phyloP scores from a whole-genome alignment of 2,329 filamentous ascomycete genomes.

The Coniella vitis region DNA sequence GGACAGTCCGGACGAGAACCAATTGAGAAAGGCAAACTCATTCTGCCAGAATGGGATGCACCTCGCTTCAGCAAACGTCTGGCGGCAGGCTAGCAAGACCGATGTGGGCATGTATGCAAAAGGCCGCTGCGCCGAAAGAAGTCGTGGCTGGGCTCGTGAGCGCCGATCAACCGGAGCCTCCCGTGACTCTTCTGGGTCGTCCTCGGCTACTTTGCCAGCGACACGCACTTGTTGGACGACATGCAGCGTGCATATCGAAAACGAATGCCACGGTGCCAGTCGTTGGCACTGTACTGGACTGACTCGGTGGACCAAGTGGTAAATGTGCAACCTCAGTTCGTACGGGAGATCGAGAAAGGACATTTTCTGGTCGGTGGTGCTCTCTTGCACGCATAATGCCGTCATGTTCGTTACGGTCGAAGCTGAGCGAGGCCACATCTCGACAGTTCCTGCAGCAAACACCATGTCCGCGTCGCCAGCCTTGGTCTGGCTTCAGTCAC shows the following conservation, averaged over 20 bases:
- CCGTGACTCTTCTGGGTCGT: neutral
- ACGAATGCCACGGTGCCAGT: conserved; percentile 34
- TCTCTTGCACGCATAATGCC: neutral
- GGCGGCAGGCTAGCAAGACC: conserved; percentile 31
- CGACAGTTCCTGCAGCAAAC: too few species aligned
- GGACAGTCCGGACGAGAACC: conserved; percentile 38
- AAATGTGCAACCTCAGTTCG: conserved; percentile 42
- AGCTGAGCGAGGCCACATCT: neutral
- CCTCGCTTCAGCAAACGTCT: conserved; percentile 37
- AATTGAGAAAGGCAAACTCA: conserved; percentile 41
- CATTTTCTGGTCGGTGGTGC: neutral
- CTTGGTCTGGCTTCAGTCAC: too few species aligned
- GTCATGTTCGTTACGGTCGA: neutral
- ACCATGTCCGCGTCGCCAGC: too few species aligned
- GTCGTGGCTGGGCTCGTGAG: neutral
- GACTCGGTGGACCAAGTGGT: conserved; percentile 33
- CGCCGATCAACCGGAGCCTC: neutral
- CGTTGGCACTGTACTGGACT: conserved; percentile 32
- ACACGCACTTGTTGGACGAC: conserved; percentile 20
- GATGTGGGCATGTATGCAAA: conserved; percentile 33
- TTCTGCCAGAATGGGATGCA: conserved; percentile 33
- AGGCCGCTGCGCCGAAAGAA: conserved; percentile 30
- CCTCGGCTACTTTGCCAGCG: neutral
- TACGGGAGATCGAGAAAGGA: conserved; percentile 32
- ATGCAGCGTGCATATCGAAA: conserved; percentile 27